These are phyloP conservation scores for Salvia hispanica DNA, from an alignment of 257 asterid species.

Conservation along the genomic window DNA sequence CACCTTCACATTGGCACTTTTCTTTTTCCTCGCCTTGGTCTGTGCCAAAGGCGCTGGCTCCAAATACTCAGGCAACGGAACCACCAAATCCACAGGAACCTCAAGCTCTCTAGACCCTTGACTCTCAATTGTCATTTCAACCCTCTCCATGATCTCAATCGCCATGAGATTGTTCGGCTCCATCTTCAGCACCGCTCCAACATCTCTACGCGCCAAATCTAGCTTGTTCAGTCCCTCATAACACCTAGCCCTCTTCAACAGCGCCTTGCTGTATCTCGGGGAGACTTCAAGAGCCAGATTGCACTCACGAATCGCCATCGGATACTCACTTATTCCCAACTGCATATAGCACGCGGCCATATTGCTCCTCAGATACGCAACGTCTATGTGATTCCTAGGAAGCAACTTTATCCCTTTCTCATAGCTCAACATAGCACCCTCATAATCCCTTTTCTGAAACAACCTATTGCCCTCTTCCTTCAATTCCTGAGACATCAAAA, in stretches of 20 bases:
- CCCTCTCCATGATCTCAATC: slow-evolving; percentile 64
- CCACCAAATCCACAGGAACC: slow-evolving; percentile 33
- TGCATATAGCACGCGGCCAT: slow-evolving; percentile 90
- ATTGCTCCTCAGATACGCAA: slow-evolving; percentile 72
- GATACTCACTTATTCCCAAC: slow-evolving; percentile 72
- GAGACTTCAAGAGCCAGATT: slow-evolving; percentile 89
- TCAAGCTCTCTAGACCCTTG: slow-evolving; percentile 41
- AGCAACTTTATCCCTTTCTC: slow-evolving; percentile 80
- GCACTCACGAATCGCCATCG: slow-evolving; percentile 81
- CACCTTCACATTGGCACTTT: slow-evolving; percentile 37
- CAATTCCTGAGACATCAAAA: slow-evolving; percentile 64
- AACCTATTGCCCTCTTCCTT: slow-evolving; percentile 72
- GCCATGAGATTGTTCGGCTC: slow-evolving; percentile 87
- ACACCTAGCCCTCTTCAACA: slow-evolving; percentile 87
- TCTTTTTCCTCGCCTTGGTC: slow-evolving; percentile 44
- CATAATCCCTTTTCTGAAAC: slow-evolving; percentile 74
- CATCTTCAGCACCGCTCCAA: slow-evolving; percentile 55
- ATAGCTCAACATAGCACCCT: slow-evolving; percentile 72
- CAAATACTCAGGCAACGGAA: slow-evolving; percentile 36
- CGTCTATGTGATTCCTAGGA: slow-evolving; percentile 76
- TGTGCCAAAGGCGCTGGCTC: slow-evolving; percentile 46
- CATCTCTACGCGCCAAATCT: slow-evolving; percentile 74
- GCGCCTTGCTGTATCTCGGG: slow-evolving; percentile 80
- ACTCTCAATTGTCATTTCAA: slow-evolving; percentile 48
- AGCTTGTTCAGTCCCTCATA: slow-evolving; percentile 78